These are phyloP conservation scores for Macrocybe gigantea DNA, from an alignment of 768 basidiomycete genomes.

Conservation along the genomic window DNA sequence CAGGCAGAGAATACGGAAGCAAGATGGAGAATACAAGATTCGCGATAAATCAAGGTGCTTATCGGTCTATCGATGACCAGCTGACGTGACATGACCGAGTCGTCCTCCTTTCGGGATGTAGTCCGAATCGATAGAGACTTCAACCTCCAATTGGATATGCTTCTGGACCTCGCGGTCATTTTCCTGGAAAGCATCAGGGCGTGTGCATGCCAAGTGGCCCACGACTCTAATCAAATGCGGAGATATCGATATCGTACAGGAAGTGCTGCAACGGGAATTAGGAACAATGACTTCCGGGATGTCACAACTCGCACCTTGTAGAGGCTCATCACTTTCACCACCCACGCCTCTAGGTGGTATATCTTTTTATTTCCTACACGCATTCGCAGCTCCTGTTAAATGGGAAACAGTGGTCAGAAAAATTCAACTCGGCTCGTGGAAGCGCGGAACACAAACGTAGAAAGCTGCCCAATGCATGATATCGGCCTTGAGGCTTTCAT, in stretches of 20 bases:
- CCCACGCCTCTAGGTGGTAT: constrained; percentile 96
- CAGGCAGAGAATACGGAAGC: too few relatives aligned
- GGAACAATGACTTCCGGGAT: constrained; percentile 2
- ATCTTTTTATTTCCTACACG: constrained; percentile 84
- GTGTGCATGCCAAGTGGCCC: not conserved
- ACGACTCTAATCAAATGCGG: constrained; percentile 40
- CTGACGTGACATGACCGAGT: too few relatives aligned
- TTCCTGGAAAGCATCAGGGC: too few relatives aligned
- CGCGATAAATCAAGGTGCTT: too few relatives aligned
- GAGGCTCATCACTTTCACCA: constrained; percentile 91
- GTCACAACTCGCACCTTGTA: constrained; percentile 54
- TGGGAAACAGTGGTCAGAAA: not conserved
- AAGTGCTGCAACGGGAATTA: constrained; percentile 38
- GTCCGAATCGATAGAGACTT: too few relatives aligned
- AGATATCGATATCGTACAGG: constrained; percentile 57
- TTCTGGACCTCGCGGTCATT: too few relatives aligned
- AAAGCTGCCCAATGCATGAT: constrained; percentile 98
- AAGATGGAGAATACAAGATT: too few relatives aligned
- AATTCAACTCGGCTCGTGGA: not conserved
- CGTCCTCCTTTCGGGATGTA: too few relatives aligned
- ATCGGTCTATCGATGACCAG: too few relatives aligned
- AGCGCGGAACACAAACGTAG: constrained; percentile 47
- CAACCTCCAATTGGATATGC: too few relatives aligned
- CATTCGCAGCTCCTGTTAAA: constrained; percentile 84
- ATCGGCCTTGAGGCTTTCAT: constrained; percentile 86